phyloP scores from a whole-genome alignment of 805 yeast species.

The Starmerella riodocensis region DNA sequence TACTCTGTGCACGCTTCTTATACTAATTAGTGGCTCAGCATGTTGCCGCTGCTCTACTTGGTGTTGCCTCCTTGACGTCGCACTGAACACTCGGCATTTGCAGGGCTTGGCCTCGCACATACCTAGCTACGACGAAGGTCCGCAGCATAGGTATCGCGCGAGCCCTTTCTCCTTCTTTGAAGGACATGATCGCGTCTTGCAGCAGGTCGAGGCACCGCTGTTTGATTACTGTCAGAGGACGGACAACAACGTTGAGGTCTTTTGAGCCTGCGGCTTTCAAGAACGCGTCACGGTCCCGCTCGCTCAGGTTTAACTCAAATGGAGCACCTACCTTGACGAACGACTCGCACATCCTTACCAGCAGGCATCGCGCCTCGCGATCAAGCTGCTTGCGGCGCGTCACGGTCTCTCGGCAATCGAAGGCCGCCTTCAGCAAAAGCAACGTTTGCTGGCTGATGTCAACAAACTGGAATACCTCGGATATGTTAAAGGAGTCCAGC shows the following conservation, averaged over 20 bases:
- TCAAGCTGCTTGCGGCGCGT: not conserved
- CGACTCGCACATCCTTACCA: not conserved
- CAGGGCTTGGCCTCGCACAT: not conserved
- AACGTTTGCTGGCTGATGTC: constrained; percentile 4
- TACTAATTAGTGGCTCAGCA: no score
- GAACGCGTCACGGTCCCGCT: not conserved
- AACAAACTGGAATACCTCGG: constrained; percentile 11
- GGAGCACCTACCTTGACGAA: constrained; percentile 7
- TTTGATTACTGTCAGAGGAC: not conserved
- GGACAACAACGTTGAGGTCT: not conserved
- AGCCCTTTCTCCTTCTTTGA: not conserved
- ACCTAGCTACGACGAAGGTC: constrained; percentile 2
- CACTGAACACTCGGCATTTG: not conserved
- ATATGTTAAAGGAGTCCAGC: constrained; percentile 7
- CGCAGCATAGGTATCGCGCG: constrained; percentile 3
- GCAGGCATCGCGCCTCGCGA: not conserved
- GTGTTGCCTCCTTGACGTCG: no score
- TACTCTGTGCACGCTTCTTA: no score
- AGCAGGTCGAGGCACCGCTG: not conserved
- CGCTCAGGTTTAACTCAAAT: constrained; percentile 13
- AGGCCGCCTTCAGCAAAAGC: constrained; percentile 1
- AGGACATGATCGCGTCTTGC: constrained; percentile 1
- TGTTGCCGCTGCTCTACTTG: no score
- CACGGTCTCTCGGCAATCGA: constrained; percentile 2
- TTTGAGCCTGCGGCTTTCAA: not conserved